A percentile compares a stretch with the other conserved stretches of the same genome.
phyloP scores from a whole-genome alignment of 2,329 filamentous ascomycete species.

The Trichophyton verrucosum region DNA sequence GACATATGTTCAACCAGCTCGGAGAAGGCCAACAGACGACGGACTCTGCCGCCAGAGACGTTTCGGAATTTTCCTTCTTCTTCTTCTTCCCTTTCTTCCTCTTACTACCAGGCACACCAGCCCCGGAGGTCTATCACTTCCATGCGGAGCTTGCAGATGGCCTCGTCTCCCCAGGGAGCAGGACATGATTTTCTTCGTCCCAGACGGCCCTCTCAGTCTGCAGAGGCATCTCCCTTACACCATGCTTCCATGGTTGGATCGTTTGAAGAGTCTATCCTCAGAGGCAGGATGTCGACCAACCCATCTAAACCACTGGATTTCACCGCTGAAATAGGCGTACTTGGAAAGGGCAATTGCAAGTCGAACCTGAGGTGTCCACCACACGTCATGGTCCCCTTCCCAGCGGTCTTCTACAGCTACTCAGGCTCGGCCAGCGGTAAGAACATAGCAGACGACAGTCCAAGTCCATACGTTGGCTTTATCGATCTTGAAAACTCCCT shows the following conservation, averaged over 20 bases:
- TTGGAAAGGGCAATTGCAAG: slow-evolving; percentile 83
- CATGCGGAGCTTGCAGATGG: slow-evolving; percentile 38
- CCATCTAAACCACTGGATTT: slow-evolving; percentile 89
- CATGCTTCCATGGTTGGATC: slow-evolving; percentile 95
- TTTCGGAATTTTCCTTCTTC: slow-evolving; percentile 40
- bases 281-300: slow-evolving; percentile 91
- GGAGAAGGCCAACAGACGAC: slow-evolving; percentile 47
- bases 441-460: slow-evolving; percentile 63
- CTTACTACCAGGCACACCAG: slow-evolving; percentile 65
- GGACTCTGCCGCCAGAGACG: slow-evolving; percentile 56
- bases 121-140: slow-evolving; percentile 63
- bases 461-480: slow-evolving; percentile 89
- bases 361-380: slow-evolving; percentile 70
- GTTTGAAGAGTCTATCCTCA: slow-evolving; percentile 91
- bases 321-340: slow-evolving; percentile 83
- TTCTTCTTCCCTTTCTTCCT: slow-evolving; percentile 38
- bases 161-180: slow-evolving; percentile 31
- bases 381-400: slow-evolving; percentile 82
- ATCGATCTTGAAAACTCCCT: slow-evolving; percentile 81
- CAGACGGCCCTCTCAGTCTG: slow-evolving; percentile 56
- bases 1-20: slow-evolving; percentile 35
- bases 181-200: slow-evolving; percentile 12
- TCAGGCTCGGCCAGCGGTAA: slow-evolving; percentile 52
- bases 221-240: slow-evolving; percentile 64
- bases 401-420: slow-evolving; percentile 94